phyloP scores from a whole-genome alignment of 2,329 filamentous ascomycete genomes.

The Sclerotinia borealis region DNA sequence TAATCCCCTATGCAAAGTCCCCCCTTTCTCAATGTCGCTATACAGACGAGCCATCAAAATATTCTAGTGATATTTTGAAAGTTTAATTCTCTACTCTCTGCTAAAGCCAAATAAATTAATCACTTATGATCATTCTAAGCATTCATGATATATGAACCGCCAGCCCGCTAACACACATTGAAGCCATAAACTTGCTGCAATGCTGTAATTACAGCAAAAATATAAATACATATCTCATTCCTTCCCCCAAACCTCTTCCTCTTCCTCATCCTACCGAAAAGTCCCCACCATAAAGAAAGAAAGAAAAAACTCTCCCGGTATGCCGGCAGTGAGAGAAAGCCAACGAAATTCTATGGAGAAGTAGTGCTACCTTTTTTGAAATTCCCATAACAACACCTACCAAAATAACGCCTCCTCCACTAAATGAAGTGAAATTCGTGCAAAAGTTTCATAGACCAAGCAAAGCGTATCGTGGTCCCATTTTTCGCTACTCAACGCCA shows the following conservation, averaged over 20 bases:
- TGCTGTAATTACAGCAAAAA: slow-evolving; percentile 3
- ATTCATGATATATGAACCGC: not conserved
- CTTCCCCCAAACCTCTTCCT: not conserved
- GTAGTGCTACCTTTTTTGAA: slow-evolving; percentile 16
- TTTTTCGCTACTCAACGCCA: slow-evolving; percentile 26
- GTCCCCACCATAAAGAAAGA: slow-evolving; percentile 11
- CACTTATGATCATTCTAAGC: not conserved
- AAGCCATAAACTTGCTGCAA: not conserved
- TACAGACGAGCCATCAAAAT: not conserved
- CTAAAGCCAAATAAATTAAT: not conserved
- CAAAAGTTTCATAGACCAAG: slow-evolving; percentile 14
- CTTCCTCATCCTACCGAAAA: not conserved
- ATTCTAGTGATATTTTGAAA: not conserved
- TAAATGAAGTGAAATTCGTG: slow-evolving; percentile 15
- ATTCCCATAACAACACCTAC: slow-evolving; percentile 14
- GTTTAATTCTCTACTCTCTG: not conserved
- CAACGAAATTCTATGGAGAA: slow-evolving; percentile 15
- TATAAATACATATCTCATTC: slow-evolving; percentile 11
- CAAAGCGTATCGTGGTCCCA: slow-evolving; percentile 9
- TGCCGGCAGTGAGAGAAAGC: slow-evolving; percentile 13
- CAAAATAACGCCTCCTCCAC: slow-evolving; percentile 21
- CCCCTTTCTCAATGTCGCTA: too few relatives aligned
- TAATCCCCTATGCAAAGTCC: too few relatives aligned
- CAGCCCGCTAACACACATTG: not conserved
- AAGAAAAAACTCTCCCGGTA: slow-evolving; percentile 10